A percentile compares a stretch with the other conserved stretches of the same genome.
These are phyloP conservation scores for Hebeloma cylindrosporum DNA, from an alignment of 768 basidiomycete genomes.

Conservation along the genomic window DNA sequence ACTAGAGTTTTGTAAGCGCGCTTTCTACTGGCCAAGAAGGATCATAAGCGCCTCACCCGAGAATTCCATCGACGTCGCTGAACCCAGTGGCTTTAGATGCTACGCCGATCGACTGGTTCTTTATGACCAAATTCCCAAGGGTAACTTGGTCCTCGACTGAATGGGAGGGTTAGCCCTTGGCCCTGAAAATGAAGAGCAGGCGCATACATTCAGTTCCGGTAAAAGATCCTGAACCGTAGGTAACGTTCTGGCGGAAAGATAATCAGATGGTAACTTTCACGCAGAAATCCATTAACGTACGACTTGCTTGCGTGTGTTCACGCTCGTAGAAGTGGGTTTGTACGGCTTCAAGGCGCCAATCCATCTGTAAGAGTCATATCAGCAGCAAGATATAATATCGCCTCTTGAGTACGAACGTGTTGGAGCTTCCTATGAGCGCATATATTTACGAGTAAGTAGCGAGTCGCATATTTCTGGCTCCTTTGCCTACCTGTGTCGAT, in stretches of 20 bases:
- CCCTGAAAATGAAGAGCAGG: background rate
- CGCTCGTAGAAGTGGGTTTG: constrained; percentile 44
- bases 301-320: constrained; percentile 30
- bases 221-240: constrained; percentile 56
- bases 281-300: constrained; percentile 24
- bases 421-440: constrained; percentile 35
- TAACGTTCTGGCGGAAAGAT: constrained; percentile 39
- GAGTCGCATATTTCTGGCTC: background rate
- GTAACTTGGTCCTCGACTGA: constrained; percentile 49
- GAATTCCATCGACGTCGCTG: constrained; percentile 20
- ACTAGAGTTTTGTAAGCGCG: constrained; percentile 3
- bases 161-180: no score
- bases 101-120: constrained; percentile 21
- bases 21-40: background rate
- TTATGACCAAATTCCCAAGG: constrained; percentile 30
- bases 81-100: constrained; percentile 19
- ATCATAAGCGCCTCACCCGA: constrained; percentile 13
- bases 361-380: constrained; percentile 35
- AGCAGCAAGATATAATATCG: background rate
- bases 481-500: constrained; percentile 52
- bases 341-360: constrained; percentile 51
- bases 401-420: constrained; percentile 15
- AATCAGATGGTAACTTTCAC: constrained; percentile 6
- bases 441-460: background rate
- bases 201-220: constrained; percentile 50